Base-by-base conservation (phyloP, 768 basidiomycete genomes). In the Boletus insuetus region DNA sequence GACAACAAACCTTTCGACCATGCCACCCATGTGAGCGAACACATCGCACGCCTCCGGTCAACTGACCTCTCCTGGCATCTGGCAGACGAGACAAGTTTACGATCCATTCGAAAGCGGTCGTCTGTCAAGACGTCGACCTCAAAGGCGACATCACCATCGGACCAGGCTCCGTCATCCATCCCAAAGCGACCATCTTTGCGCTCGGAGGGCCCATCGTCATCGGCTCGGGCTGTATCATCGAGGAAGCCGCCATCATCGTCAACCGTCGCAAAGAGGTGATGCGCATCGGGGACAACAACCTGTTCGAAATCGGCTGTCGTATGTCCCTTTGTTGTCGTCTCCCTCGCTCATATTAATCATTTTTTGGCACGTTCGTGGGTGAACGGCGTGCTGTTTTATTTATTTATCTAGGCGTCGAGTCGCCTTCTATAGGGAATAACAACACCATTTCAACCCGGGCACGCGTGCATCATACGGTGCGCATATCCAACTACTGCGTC, bases 281-380 rank as follows among this genome's bases (percentile, higher is more conserved):
- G 93, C 83, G 86, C 19, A 93, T 99, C 46, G 96, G 96, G 6
- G 87, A 96, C 69, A 85, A 91, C 57, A 98, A 98, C 69, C 76
- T 94, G 54, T 96, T 99, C 64, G 93, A 97, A 74, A 92, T 97
- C 50, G 91, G 90, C 20, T 92, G 88, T 70, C 87, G 96, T 96
- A 65, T 58, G 91, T 84, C 17, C 17, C 17, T 48, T 10, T 4
- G 26, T 41, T 24, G n/a, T n/a, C 3, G 14, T 2, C 17, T 16
- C 14, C 13, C 22, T n/a, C 26, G 4, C 12, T 46, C 49, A 12
- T 24, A 17, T 11, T 11, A 38, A 7, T 29, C n/a, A 34, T 11
- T 4, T 26, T 64, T 50, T 26, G 26, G 26, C 26, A 26, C 26
- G 26, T 26, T 26, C 26, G 26, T 26, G 0, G 26, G 24, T 26